phyloP scores from a whole-genome alignment of 2,329 filamentous ascomycete genomes.

The Metarhizium anisopliae region DNA sequence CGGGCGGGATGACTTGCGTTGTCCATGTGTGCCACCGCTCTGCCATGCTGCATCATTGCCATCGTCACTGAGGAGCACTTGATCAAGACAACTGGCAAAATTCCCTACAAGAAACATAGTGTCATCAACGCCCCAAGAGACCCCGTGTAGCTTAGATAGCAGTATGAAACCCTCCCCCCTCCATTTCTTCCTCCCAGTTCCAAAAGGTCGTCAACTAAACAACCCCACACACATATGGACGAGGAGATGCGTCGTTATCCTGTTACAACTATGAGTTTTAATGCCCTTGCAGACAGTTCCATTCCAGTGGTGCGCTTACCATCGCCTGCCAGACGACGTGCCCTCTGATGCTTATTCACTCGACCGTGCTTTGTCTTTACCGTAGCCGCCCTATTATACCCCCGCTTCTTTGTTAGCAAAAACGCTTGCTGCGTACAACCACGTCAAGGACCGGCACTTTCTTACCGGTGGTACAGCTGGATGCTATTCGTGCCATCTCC shows the following conservation, averaged over 20 bases:
- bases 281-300: neutral
- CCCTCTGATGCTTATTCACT: neutral
- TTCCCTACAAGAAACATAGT: too few relatives aligned
- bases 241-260: neutral
- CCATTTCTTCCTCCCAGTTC: neutral
- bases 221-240: neutral
- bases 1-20: too few relatives aligned
- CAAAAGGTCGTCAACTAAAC: neutral
- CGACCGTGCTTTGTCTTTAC: neutral
- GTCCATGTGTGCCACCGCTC: too few relatives aligned
- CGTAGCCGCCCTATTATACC: neutral
- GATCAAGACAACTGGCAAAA: too few relatives aligned
- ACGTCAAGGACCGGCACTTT: neutral
- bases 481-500: neutral
- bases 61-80: too few relatives aligned
- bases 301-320: neutral
- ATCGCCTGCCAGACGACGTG: neutral
- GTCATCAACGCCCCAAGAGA: neutral
- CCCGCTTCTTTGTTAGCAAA: neutral
- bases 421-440: neutral
- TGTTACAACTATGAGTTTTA: neutral
- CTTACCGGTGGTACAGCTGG: conserved; percentile 5
- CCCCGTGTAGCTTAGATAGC: too few relatives aligned
- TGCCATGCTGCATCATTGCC: too few relatives aligned
- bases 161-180: neutral